phyloP scores from a whole-genome alignment of 768 basidiomycete species.

The Gyrodon lividus region DNA sequence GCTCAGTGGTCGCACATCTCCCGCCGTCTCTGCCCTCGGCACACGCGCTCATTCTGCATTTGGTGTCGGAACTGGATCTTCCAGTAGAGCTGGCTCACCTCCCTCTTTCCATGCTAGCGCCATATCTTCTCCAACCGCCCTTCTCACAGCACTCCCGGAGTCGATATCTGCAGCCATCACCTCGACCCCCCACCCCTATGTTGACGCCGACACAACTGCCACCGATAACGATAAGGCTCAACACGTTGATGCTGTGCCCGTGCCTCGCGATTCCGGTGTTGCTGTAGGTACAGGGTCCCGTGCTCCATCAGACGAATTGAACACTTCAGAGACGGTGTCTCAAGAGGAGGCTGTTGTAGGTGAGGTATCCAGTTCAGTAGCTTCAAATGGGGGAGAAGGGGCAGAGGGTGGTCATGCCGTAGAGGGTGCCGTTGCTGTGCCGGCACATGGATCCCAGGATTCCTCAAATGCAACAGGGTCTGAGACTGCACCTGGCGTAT shows the following conservation, averaged over 20 bases:
- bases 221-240: slow-evolving; percentile 6
- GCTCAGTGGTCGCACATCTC: slow-evolving; percentile 25
- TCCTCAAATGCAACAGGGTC: slow-evolving; percentile 24
- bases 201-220: neutral
- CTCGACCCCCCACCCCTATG: neutral
- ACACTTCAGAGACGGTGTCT: slow-evolving; percentile 1
- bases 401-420: slow-evolving; percentile 19
- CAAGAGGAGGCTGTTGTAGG: slow-evolving; percentile 15
- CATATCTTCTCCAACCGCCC: neutral
- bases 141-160: slow-evolving; percentile 1
- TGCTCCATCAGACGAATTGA: neutral
- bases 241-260: neutral
- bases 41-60: slow-evolving; percentile 10
- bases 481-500: slow-evolving; percentile 5
- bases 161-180: slow-evolving; percentile 10
- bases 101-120: slow-evolving; percentile 6
- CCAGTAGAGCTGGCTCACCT: neutral
- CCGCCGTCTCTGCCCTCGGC: slow-evolving; percentile 23
- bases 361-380: slow-evolving; percentile 21
- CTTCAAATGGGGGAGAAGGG: slow-evolving; percentile 18
- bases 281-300: neutral
- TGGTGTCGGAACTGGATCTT: neutral
- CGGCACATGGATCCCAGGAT: slow-evolving; percentile 13
- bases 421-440: slow-evolving; percentile 23
- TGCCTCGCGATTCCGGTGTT: slow-evolving; percentile 4